phyloP scores from a whole-genome alignment of 2,329 filamentous ascomycete species.

The Fusarium sulawesiense region DNA sequence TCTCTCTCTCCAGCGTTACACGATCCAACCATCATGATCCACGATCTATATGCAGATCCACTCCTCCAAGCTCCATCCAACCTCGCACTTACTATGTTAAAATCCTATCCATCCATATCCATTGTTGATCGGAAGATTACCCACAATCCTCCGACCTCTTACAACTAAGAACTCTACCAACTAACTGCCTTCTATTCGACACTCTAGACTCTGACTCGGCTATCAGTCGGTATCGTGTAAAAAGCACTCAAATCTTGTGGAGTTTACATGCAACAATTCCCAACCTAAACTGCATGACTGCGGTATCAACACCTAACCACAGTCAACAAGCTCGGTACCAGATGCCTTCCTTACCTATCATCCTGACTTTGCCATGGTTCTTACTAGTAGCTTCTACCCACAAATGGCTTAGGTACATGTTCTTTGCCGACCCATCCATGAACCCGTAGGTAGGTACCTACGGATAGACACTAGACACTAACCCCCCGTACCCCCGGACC shows the following conservation, averaged over 20 bases:
- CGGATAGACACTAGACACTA: neutral
- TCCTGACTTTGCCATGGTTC: slow-evolving; percentile 1
- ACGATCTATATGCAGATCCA: slow-evolving; percentile 36
- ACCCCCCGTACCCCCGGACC: slow-evolving; percentile 24
- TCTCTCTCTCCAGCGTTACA: slow-evolving; percentile 33
- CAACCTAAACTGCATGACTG: slow-evolving; percentile 7
- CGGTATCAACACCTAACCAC: neutral
- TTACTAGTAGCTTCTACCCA: neutral
- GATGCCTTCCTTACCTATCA: slow-evolving; percentile 1
- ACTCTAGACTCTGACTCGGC: neutral
- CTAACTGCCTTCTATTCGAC: neutral
- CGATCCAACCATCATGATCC: slow-evolving; percentile 38
- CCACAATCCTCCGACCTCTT: slow-evolving; percentile 15
- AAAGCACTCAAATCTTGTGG: neutral
- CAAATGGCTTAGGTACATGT: neutral
- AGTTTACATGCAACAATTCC: slow-evolving; percentile 8
- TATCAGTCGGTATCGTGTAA: slow-evolving; percentile 15
- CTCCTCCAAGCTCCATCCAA: slow-evolving; percentile 33
- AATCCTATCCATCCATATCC: slow-evolving; percentile 10
- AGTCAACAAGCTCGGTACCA: slow-evolving; percentile 4
- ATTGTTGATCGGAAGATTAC: slow-evolving; percentile 30
- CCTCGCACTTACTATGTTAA: slow-evolving; percentile 6
- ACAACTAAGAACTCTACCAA: neutral
- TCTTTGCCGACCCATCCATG: slow-evolving; percentile 9
- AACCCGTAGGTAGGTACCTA: neutral